Conservation (phyloP, 2,329 filamentous ascomycete genomes). For the Colletotrichum noveboracense region DNA sequence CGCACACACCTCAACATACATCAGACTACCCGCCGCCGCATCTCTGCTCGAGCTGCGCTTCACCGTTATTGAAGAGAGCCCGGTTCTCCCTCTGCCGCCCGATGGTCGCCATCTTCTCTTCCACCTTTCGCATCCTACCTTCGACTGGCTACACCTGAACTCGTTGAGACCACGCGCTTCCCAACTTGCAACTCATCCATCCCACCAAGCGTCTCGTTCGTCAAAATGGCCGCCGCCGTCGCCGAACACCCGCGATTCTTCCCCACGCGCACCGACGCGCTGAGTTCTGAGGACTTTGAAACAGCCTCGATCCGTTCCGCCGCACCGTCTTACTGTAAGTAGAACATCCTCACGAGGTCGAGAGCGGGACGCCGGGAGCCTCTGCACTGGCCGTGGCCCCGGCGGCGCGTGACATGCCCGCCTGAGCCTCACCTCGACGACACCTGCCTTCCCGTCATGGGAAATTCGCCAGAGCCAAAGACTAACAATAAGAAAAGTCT, state of each 20-base stretch:
- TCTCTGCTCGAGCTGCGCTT: neutral
- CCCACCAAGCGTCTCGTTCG: neutral
- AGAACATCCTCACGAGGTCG: neutral
- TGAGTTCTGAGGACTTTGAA: constrained; percentile 64
- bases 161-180: neutral
- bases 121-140: neutral
- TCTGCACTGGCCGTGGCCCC: neutral
- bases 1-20: neutral
- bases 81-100: neutral
- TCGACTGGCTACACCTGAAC: neutral
- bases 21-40: neutral
- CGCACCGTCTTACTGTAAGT: constrained; percentile 71
- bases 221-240: constrained; percentile 14
- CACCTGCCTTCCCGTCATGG: neutral
- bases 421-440: neutral
- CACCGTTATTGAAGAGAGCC: neutral
- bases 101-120: neutral
- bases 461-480: neutral
- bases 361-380: neutral
- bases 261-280: constrained; percentile 25
- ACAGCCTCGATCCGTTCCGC: constrained; percentile 70
- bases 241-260: constrained; percentile 15
- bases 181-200: neutral
- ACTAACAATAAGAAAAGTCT: constrained; percentile 47
- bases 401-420: neutral